These are phyloP conservation scores for Fusarium praegraminearum DNA, from an alignment of 2,329 filamentous ascomycete species.

Conservation along the genomic window DNA sequence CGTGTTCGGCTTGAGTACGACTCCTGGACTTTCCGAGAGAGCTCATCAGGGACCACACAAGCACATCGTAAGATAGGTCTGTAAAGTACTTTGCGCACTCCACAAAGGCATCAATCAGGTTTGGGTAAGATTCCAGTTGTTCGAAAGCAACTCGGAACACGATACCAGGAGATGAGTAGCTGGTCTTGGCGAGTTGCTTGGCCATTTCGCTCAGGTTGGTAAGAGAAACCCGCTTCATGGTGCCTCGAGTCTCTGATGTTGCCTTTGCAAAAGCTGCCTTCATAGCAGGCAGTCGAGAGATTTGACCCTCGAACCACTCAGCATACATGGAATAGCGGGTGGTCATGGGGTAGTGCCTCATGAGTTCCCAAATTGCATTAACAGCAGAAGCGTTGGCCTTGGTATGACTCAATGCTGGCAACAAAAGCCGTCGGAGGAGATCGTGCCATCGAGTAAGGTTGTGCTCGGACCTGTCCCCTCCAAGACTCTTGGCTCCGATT, in stretches of 20 bases:
- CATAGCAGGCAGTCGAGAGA: constrained; percentile 81
- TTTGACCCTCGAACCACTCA: constrained; percentile 88
- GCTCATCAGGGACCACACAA: constrained; percentile 92
- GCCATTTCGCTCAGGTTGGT: constrained; percentile 90
- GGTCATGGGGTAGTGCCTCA: constrained; percentile 81
- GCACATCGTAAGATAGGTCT: constrained; percentile 88
- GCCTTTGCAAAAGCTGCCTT: constrained; percentile 82
- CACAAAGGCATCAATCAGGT: constrained; percentile 93
- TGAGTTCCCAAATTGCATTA: constrained; percentile 86
- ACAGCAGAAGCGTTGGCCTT: constrained; percentile 86
- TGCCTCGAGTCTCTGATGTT: constrained; percentile 81
- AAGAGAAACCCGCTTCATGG: constrained; percentile 89
- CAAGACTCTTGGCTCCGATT: constrained; percentile 83
- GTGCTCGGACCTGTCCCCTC: constrained; percentile 73
- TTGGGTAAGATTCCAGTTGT: constrained; percentile 94
- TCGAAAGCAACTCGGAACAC: constrained; percentile 90
- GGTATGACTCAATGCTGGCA: constrained; percentile 88
- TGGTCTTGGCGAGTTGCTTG: constrained; percentile 89
- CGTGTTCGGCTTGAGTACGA: constrained; percentile 71
- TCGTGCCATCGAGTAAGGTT: constrained; percentile 87
- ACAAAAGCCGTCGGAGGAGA: constrained; percentile 83
- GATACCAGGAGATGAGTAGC: constrained; percentile 88
- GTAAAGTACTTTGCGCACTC: constrained; percentile 96
- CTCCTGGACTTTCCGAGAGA: constrained; percentile 73
- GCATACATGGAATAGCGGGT: constrained; percentile 90